Percentiles rank a stretch among this genome's conserved stretches.
These are phyloP conservation scores for Populus hybrid DNA, from an alignment of 441 rosid species.

Conservation along the genomic window DNA sequence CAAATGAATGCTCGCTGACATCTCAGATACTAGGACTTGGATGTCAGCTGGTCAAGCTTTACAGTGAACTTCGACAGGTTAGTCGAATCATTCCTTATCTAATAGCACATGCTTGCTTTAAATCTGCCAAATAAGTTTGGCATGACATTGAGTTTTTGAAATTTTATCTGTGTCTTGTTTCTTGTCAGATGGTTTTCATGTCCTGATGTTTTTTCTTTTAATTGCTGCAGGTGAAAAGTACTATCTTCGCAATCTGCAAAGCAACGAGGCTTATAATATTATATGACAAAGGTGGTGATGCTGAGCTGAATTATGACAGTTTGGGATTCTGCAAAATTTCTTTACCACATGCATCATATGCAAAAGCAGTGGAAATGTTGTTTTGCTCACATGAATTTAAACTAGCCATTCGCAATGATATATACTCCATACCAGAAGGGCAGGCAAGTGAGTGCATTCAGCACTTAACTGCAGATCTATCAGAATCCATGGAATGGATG, in stretches of 20 bases:
- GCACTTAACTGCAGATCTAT: too few species aligned
- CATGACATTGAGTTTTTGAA: slow-evolving; percentile 7
- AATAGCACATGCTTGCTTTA: slow-evolving; percentile 1
- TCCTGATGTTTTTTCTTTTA: slow-evolving; percentile 4
- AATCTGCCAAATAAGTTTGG: neutral
- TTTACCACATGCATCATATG: too few species aligned
- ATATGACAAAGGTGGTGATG: too few species aligned
- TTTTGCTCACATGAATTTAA: too few species aligned
- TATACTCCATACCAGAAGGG: too few species aligned
- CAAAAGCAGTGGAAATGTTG: too few species aligned
- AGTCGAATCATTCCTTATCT: slow-evolving; percentile 25
- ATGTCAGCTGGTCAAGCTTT: slow-evolving; percentile 73
- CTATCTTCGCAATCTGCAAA: slow-evolving; percentile 67
- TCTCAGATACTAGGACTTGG: slow-evolving; percentile 50
- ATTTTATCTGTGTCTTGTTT: slow-evolving; percentile 12
- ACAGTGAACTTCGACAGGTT: slow-evolving; percentile 94
- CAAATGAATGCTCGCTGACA: slow-evolving; percentile 36
- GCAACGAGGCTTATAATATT: slow-evolving; percentile 52
- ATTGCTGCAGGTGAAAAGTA: slow-evolving; percentile 62
- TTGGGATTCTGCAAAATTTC: too few species aligned
- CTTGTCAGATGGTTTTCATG: slow-evolving; percentile 5
- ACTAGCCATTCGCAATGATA: too few species aligned
- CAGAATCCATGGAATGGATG: too few species aligned
- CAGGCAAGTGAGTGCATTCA: too few species aligned
- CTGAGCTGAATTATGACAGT: too few species aligned